Evolutionary conservation across 352 stramenopile genomes (phyloP).

Genomic region (Phytophthora hybrid): DNA sequence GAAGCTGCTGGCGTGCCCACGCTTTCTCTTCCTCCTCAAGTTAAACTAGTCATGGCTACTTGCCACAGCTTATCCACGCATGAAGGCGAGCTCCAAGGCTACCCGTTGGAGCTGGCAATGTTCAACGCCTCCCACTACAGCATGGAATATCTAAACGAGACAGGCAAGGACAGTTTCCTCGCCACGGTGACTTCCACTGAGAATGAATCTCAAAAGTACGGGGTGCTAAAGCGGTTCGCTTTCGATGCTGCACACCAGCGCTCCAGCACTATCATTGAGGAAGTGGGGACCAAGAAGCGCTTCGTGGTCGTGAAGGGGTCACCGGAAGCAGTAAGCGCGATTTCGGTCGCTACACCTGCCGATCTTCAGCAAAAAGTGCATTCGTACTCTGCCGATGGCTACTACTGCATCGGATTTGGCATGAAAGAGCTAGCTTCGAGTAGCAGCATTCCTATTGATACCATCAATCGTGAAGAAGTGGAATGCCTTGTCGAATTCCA

Average conservation of each 20-base stretch:
- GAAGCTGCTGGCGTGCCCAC: conserved; percentile 8
- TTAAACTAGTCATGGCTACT: conserved; percentile 52
- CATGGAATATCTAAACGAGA: conserved; percentile 27
- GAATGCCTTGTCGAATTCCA: conserved; percentile 61
- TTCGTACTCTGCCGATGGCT: conserved; percentile 60
- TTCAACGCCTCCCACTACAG: conserved; percentile 48
- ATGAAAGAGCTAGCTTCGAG: conserved; percentile 36
- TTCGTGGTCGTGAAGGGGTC: conserved; percentile 67
- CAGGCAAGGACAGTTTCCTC: conserved; percentile 27
- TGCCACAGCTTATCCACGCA: conserved; percentile 53
- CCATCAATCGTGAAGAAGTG: conserved; percentile 38
- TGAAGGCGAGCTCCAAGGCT: conserved; percentile 49
- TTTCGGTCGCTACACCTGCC: conserved; percentile 47
- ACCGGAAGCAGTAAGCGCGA: conserved; percentile 49
- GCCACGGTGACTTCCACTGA: conserved; percentile 34
- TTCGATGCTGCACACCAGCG: conserved; percentile 65
- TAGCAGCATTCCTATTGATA: conserved; percentile 2
- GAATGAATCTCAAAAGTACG: conserved; percentile 40
- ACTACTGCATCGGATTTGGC: conserved; percentile 68
- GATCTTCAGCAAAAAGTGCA: conserved; percentile 57
- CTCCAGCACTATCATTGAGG: conserved; percentile 55
- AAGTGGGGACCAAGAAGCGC: conserved; percentile 43
- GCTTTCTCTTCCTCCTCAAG: conserved; percentile 16
- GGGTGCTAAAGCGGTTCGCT: conserved; percentile 57
- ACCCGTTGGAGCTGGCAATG: conserved; percentile 62